phyloP scores from a whole-genome alignment of 768 basidiomycete genomes.

The Kondoa subrosea region DNA sequence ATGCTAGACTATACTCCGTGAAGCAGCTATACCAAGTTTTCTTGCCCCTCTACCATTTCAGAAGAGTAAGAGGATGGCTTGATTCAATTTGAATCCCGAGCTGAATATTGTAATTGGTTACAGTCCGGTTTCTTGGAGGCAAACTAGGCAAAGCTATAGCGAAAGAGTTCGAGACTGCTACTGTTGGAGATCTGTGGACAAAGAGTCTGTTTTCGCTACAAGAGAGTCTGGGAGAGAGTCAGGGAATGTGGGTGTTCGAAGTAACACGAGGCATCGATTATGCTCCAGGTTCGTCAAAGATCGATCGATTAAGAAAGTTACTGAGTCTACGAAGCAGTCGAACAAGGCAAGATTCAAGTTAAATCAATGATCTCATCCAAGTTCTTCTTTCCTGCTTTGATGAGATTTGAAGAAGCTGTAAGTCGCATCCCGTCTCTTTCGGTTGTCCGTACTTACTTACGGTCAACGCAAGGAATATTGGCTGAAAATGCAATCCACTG shows the following conservation, averaged over 20 bases:
- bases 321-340: slow-evolving; percentile 50
- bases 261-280: slow-evolving; percentile 72
- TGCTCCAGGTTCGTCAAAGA: slow-evolving; percentile 49
- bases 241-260: slow-evolving; percentile 71
- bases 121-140: slow-evolving; percentile 84
- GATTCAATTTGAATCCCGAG: too few species aligned
- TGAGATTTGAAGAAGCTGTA: slow-evolving; percentile 50
- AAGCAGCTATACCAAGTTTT: slow-evolving; percentile 66
- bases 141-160: slow-evolving; percentile 80
- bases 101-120: too few species aligned
- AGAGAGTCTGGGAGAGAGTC: slow-evolving; percentile 35
- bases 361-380: slow-evolving; percentile 95
- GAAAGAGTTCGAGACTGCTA: slow-evolving; percentile 69
- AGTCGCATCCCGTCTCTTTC: too few species aligned
- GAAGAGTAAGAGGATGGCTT: too few species aligned
- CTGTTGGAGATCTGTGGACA: slow-evolving; percentile 76
- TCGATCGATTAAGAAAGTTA: slow-evolving; percentile 41
- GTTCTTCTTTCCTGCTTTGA: slow-evolving; percentile 65
- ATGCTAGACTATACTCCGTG: slow-evolving; percentile 64
- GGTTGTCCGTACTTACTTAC: too few species aligned
- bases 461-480: slow-evolving; percentile 42
- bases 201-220: slow-evolving; percentile 37
- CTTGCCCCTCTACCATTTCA: slow-evolving; percentile 72
- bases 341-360: slow-evolving; percentile 62
- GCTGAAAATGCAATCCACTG: slow-evolving; percentile 79